Evolutionary conservation across 2,329 filamentous ascomycete genomes (phyloP).

Genomic region (Rutstroemia sydowiana): DNA sequence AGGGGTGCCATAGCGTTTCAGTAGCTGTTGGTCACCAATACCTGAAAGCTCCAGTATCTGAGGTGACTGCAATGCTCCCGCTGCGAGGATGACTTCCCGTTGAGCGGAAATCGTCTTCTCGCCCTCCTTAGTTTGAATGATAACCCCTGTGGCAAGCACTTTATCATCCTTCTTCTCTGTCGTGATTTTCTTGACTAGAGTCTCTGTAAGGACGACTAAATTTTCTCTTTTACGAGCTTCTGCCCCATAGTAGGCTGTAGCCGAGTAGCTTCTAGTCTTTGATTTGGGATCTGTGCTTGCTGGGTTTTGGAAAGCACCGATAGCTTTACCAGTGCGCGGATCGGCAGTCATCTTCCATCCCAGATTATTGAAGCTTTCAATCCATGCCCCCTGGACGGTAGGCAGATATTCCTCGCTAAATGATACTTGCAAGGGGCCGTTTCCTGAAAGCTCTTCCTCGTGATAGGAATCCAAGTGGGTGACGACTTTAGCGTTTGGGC

Average conservation of each 20-base stretch:
- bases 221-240: slow-evolving; percentile 38
- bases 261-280: slow-evolving; percentile 14
- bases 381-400: background rate
- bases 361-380: background rate
- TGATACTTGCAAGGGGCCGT: background rate
- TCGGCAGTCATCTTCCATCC: background rate
- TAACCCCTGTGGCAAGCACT: slow-evolving; percentile 34
- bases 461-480: background rate
- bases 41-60: slow-evolving; percentile 2
- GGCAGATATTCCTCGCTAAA: background rate
- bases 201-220: slow-evolving; percentile 73
- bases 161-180: background rate
- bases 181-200: slow-evolving; percentile 68
- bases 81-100: background rate
- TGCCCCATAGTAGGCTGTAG: slow-evolving; percentile 17
- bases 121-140: slow-evolving; percentile 11
- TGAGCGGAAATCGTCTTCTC: background rate
- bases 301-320: slow-evolving; percentile 40
- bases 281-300: slow-evolving; percentile 11
- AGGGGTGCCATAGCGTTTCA: background rate
- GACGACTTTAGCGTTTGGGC: background rate
- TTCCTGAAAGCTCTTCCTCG: background rate
- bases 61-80: background rate
- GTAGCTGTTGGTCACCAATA: background rate
- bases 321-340: background rate